Evolutionary conservation across 495 filamentous ascomycete species (phyloP).

Genomic region (Xylaria longipes): DNA sequence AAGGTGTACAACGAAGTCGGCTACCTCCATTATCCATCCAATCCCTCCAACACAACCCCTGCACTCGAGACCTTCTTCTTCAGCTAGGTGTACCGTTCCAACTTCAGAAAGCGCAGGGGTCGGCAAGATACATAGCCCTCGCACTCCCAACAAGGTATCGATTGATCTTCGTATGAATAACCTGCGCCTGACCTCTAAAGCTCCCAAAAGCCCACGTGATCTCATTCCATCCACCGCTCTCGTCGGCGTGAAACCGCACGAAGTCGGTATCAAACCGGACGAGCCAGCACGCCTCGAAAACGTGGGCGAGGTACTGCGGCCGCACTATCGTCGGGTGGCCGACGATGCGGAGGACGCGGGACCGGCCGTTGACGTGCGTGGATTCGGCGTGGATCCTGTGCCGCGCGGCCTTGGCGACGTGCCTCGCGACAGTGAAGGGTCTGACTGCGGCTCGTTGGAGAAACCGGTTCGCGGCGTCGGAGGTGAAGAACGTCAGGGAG

Average conservation of each 20-base stretch:
- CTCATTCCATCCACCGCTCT: background rate
- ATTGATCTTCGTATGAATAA: background rate
- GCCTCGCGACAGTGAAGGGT: constrained; percentile 20
- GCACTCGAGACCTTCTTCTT: too few relatives aligned
- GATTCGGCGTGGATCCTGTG: constrained; percentile 21
- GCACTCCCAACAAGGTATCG: background rate
- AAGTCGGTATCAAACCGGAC: constrained; percentile 17
- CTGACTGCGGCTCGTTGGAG: background rate
- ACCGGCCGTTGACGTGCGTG: constrained; percentile 4
- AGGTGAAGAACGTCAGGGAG: constrained; percentile 46
- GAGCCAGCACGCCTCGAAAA: constrained; percentile 7
- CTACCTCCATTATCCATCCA: background rate
- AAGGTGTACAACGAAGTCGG: background rate
- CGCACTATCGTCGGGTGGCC: constrained; percentile 27
- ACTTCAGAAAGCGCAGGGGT: background rate
- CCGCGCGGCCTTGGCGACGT: constrained; percentile 6
- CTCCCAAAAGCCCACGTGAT: constrained; percentile 30
- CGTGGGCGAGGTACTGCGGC: constrained; percentile 5
- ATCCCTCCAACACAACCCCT: too few relatives aligned
- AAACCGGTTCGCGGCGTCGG: constrained; percentile 31
- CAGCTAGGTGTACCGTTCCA: background rate
- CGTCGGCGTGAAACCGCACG: background rate
- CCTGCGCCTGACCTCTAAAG: constrained; percentile 29
- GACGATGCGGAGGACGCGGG: constrained; percentile 29
- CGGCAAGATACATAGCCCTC: constrained; percentile 10